phyloP scores from a whole-genome alignment of 2,329 filamentous ascomycete species.

The Trichoderma harzianum region DNA sequence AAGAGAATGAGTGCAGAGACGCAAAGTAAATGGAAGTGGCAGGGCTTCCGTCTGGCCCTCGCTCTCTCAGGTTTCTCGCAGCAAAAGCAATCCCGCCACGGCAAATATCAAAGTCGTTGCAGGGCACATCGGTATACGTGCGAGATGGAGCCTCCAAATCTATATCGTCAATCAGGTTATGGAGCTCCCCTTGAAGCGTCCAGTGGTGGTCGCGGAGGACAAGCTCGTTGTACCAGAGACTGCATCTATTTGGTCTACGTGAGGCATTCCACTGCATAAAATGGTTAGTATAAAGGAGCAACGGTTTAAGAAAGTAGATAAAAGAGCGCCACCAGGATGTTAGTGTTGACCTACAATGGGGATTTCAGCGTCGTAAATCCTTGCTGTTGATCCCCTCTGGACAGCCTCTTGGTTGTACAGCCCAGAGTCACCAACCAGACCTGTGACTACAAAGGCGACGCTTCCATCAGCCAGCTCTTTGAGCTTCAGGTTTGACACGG shows the following conservation, averaged over 20 bases:
- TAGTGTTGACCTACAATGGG: constrained; percentile 24
- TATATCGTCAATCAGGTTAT: constrained; percentile 33
- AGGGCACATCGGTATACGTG: constrained; percentile 25
- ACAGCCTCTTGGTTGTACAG: constrained; percentile 33
- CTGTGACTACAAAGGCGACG: constrained; percentile 36
- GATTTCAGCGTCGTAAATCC: constrained; percentile 34
- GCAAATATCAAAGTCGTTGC: constrained; percentile 33
- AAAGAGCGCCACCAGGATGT: not conserved
- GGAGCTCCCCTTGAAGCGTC: constrained; percentile 29
- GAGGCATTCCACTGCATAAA: constrained; percentile 32
- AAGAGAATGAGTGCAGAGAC: constrained; percentile 32
- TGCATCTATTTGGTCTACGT: constrained; percentile 30
- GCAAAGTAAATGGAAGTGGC: constrained; percentile 33
- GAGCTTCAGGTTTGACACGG: constrained; percentile 34
- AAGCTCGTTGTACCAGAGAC: constrained; percentile 40
- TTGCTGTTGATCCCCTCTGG: constrained; percentile 28
- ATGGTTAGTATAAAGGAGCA: constrained; percentile 23
- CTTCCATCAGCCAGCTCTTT: constrained; percentile 33
- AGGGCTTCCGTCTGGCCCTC: constrained; percentile 14
- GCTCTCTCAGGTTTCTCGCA: constrained; percentile 23
- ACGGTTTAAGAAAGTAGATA: not conserved
- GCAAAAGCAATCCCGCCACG: constrained; percentile 35
- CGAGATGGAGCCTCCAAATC: constrained; percentile 32
- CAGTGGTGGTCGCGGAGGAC: constrained; percentile 27
- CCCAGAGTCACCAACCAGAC: constrained; percentile 31